phyloP scores from a whole-genome alignment of 495 filamentous ascomycete species.

The Penicillium desertorum region DNA sequence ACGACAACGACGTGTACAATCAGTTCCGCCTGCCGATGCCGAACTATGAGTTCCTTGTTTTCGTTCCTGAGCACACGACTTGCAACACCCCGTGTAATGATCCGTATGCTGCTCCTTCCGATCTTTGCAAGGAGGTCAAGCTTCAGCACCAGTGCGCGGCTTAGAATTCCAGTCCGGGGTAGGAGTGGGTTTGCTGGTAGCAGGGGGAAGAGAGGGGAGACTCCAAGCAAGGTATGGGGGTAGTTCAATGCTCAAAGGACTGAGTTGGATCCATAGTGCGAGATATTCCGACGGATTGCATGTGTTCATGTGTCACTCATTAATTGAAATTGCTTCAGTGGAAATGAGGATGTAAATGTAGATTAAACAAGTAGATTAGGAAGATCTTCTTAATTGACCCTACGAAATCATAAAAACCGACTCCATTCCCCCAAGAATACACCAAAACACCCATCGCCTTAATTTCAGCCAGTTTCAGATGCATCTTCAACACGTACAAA shows the following conservation, averaged over 20 bases:
- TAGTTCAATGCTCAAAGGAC: not conserved
- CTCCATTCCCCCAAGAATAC: slow-evolving; percentile 18
- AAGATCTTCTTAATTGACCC: slow-evolving; percentile 25
- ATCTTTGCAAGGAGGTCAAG: slow-evolving; percentile 43
- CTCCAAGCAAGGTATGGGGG: not conserved
- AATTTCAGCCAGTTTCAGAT: slow-evolving; percentile 27
- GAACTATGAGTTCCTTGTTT: slow-evolving; percentile 46
- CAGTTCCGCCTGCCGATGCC: slow-evolving; percentile 45
- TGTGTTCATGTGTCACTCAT: not conserved
- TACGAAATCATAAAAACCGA: slow-evolving; percentile 20
- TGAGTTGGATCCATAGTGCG: not conserved
- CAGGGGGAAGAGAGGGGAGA: not conserved
- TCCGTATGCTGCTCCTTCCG: slow-evolving; percentile 27
- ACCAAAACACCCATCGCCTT: slow-evolving; percentile 30
- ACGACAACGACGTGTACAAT: slow-evolving; percentile 33
- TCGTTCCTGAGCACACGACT: slow-evolving; percentile 38
- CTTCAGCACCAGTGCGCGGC: slow-evolving; percentile 32
- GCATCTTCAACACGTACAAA: slow-evolving; percentile 24
- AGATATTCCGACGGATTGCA: not conserved
- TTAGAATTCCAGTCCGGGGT: slow-evolving; percentile 12
- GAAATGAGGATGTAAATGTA: not conserved
- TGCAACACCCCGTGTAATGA: slow-evolving; percentile 45
- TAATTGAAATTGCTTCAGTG: not conserved
- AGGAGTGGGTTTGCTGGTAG: not conserved
- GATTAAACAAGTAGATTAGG: slow-evolving; percentile 17